Evolutionary conservation across 1,139 yeast species (phyloP), one percentile per base, ranked within the genome.

Genomic region (Yamadazyma dushanensis): DNA sequence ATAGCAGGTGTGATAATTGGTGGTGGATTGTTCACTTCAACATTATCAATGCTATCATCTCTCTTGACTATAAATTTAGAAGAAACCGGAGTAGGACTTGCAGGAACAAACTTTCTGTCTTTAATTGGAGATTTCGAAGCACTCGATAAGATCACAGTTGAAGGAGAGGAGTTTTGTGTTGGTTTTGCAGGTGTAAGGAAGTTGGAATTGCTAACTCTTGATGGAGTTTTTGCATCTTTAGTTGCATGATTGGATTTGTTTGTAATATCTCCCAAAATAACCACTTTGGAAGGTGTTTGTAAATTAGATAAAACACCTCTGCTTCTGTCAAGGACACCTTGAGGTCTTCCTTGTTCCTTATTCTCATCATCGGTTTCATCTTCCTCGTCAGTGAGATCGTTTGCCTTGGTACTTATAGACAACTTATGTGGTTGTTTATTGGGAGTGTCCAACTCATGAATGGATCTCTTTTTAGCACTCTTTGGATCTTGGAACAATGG

Each of bases 381-480:
- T 9, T 43, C 46, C 5, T 38, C 46, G 15, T 53, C 52, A 10
- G 50, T 50, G 17, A 42, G 45, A 21, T 51, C 55, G 10, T 51
- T 53, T 11, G 51, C 49, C 22, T 48, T 48, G 4, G 53, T 51
- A 10, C 53, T 39, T 8, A 59, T 57, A 9, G 66, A 56, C 22
- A 61, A 44, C 39, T 66, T 66, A 38, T 61, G 64, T 11, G 68
- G 68, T 31, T 58, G 66, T 37, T 70, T 50, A 5, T 68, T 68
- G 8, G 73, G 73, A n/a, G 73, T 66, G 39, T 66, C 73, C 16
- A 66, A 45, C 32, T 58, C 65, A 28, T 65, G 54, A 32, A 66
- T 63, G 5, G 69, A 59, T 34, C 72, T 51, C 42, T 67, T 68
- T 35, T 47, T 57, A 13, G 63, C 58, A 38, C 60, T 51, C 34